Percentiles rank a stretch among this genome's conserved stretches.
phyloP scores from a whole-genome alignment of 2,329 filamentous ascomycete species.

The Fusarium sp. region DNA sequence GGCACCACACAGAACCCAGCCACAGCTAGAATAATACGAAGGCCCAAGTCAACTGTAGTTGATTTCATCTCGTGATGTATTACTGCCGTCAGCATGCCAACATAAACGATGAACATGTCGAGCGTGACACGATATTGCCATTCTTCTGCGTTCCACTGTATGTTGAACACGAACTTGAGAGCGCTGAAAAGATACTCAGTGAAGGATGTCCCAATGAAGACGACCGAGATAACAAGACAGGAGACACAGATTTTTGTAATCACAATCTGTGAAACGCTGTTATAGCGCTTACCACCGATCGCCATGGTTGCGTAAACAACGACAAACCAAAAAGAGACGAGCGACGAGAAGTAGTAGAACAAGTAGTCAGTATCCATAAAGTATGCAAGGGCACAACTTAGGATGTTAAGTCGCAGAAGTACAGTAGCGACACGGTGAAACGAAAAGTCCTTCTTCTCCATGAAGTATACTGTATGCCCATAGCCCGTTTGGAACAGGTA shows the following conservation, averaged over 20 bases:
- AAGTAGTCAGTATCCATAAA: conserved; percentile 64
- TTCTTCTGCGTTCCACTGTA: conserved; percentile 60
- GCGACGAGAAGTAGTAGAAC: conserved; percentile 67
- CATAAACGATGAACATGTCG: conserved; percentile 66
- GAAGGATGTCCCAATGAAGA: conserved; percentile 6
- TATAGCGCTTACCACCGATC: conserved; percentile 51
- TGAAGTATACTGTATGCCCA: conserved; percentile 68
- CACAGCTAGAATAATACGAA: conserved; percentile 42
- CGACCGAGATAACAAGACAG: conserved; percentile 52
- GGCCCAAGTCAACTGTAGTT: conserved; percentile 18
- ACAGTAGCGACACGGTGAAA: conserved; percentile 60
- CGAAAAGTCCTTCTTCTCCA: conserved; percentile 66
- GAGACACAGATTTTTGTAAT: conserved; percentile 58
- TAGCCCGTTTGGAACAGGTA: conserved; percentile 72
- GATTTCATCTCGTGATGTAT: conserved; percentile 30
- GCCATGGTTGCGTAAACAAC: conserved; percentile 64
- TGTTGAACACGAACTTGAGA: conserved; percentile 55
- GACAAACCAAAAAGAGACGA: conserved; percentile 71
- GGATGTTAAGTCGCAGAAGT: conserved; percentile 66
- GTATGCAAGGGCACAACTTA: conserved; percentile 63
- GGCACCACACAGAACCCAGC: conserved; percentile 43
- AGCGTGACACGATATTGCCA: conserved; percentile 62
- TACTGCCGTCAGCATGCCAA: conserved; percentile 61
- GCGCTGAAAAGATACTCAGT: conserved; percentile 38
- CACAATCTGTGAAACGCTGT: conserved; percentile 56